Evolutionary conservation across 495 filamentous ascomycete genomes (phyloP).

Genomic region (Daldinia concentrica): DNA sequence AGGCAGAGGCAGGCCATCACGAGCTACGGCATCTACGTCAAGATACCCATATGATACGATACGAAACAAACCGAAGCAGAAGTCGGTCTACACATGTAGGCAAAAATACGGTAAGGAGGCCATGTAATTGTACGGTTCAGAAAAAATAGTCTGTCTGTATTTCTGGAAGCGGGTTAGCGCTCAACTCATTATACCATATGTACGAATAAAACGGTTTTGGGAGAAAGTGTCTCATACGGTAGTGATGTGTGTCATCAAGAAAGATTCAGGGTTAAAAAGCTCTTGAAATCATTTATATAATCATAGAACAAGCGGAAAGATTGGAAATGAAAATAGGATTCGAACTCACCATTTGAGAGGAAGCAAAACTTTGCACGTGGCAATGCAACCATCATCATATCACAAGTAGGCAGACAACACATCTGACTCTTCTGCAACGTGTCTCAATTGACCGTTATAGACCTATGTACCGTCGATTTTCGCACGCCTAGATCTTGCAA

Average conservation of each 20-base stretch:
- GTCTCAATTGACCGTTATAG: conserved; percentile 56
- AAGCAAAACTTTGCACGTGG: conserved; percentile 9
- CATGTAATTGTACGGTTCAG: conserved; percentile 7
- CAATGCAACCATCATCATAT: conserved; percentile 32
- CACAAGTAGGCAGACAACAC: conserved; percentile 19
- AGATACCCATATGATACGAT: conserved; percentile 26
- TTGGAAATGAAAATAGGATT: conserved; percentile 19
- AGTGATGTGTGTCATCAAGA: conserved; percentile 60
- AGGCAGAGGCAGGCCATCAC: not conserved
- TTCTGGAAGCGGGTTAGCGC: conserved; percentile 44
- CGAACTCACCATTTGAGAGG: conserved; percentile 57
- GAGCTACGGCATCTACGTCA: conserved; percentile 14
- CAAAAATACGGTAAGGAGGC: not conserved
- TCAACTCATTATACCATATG: conserved; percentile 36
- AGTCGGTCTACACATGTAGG: not conserved
- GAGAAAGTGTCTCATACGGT: conserved; percentile 59
- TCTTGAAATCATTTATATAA: conserved; percentile 58
- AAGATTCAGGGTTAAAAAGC: conserved; percentile 66
- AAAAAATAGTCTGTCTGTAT: conserved; percentile 8
- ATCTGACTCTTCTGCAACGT: conserved; percentile 40
- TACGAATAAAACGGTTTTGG: conserved; percentile 27
- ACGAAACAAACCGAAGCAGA: not conserved
- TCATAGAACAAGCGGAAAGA: conserved; percentile 56
- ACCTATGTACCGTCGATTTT: conserved; percentile 54
- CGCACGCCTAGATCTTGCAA: conserved; percentile 50